These are phyloP conservation scores for Collybia sordida DNA, from an alignment of 768 basidiomycete species.

Conservation along the genomic window DNA sequence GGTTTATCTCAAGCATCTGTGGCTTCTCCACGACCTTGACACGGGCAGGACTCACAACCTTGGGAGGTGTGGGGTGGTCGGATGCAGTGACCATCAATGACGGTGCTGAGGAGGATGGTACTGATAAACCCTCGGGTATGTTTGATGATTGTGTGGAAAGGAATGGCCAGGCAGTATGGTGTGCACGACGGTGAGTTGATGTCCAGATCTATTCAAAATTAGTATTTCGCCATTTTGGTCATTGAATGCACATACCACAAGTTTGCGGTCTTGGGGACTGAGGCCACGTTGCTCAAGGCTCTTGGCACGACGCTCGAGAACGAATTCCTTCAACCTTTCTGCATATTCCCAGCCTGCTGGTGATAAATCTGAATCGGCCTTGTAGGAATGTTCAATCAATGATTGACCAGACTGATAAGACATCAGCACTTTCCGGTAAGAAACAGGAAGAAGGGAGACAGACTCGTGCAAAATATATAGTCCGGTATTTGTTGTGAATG, in stretches of 20 bases:
- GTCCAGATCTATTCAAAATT: slow-evolving; percentile 81
- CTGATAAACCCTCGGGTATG: slow-evolving; percentile 9
- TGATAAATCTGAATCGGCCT: slow-evolving; percentile 96
- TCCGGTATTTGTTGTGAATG: slow-evolving; percentile 90
- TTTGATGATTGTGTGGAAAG: slow-evolving; percentile 33
- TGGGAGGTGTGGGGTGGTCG: slow-evolving; percentile 6
- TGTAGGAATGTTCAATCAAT: slow-evolving; percentile 97
- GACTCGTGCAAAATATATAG: slow-evolving; percentile 96
- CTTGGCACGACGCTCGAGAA: slow-evolving; percentile 79
- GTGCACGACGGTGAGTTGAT: slow-evolving; percentile 86
- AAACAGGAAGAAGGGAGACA: slow-evolving; percentile 21
- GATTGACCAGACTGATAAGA: slow-evolving; percentile 90
- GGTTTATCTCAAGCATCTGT: slow-evolving; percentile 98
- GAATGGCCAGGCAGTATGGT: slow-evolving; percentile 98
- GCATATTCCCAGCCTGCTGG: slow-evolving; percentile 96
- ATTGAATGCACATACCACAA: slow-evolving; percentile 52
- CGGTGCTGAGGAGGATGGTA: slow-evolving; percentile 9
- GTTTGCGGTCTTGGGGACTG: slow-evolving; percentile 55
- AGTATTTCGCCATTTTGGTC: background rate
- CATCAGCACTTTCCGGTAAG: slow-evolving; percentile 1
- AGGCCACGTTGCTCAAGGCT: slow-evolving; percentile 71
- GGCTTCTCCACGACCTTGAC: slow-evolving; percentile 93
- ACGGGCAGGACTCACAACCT: slow-evolving; percentile 22
- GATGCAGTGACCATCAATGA: slow-evolving; percentile 3
- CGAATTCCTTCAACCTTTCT: slow-evolving; percentile 84